Evolutionary conservation across 768 basidiomycete genomes (phyloP).

Genomic region (Dioszegia crocea): DNA sequence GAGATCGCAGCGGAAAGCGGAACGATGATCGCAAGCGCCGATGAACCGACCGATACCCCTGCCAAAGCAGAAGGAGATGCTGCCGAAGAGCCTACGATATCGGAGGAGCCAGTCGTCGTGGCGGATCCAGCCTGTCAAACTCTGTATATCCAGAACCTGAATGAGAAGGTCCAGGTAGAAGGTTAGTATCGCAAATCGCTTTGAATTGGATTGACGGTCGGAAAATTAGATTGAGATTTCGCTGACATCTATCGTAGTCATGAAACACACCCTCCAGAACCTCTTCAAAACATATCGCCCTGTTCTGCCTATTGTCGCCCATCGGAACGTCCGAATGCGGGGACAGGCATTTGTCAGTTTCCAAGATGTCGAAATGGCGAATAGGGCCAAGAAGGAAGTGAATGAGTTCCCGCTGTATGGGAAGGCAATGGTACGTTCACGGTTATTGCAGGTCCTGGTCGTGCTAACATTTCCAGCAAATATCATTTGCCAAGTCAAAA

Average conservation of each 20-base stretch:
- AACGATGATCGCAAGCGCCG: not conserved
- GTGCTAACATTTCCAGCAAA: conserved; percentile 62
- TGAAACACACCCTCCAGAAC: conserved; percentile 79
- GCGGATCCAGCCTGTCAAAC: conserved; percentile 64
- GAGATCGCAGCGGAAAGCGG: conserved; percentile 15
- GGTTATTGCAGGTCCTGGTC: not conserved
- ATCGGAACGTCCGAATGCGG: conserved; percentile 90
- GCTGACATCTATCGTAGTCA: conserved; percentile 55
- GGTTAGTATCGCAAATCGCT: conserved; percentile 47
- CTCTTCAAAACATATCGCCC: conserved; percentile 92
- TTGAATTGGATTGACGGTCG: not conserved
- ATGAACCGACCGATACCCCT: not conserved
- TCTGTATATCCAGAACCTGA: conserved; percentile 91
- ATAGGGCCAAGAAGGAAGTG: conserved; percentile 86
- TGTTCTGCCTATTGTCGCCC: conserved; percentile 91
- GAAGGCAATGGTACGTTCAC: conserved; percentile 77
- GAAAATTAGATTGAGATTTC: not conserved
- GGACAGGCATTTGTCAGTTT: conserved; percentile 98
- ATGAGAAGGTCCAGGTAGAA: conserved; percentile 63
- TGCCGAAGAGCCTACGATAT: not conserved
- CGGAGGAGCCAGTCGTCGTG: conserved; percentile 31
- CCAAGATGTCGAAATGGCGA: conserved; percentile 71
- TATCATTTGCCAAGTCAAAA: conserved; percentile 81
- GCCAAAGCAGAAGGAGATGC: conserved; percentile 9
- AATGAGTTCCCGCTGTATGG: conserved; percentile 90